These are phyloP conservation scores for Asclepias syriaca DNA, from an alignment of 257 asterid genomes.

Conservation along the genomic window DNA sequence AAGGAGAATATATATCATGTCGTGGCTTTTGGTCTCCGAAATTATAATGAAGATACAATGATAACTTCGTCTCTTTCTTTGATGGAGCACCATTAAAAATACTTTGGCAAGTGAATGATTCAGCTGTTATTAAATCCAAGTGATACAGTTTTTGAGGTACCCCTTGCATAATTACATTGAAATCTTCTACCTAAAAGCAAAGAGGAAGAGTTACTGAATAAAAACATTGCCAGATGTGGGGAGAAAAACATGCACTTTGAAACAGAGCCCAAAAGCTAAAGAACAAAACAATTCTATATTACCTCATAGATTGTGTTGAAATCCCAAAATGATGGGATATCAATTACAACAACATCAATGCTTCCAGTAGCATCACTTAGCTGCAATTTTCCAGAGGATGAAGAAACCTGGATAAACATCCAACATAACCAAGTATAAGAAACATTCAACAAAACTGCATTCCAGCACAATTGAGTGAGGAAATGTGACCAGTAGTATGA, in stretches of 20 bases:
- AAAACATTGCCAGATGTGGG: not conserved
- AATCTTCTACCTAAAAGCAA: constrained; percentile 51
- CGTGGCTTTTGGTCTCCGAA: constrained; percentile 31
- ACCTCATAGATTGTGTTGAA: constrained; percentile 60
- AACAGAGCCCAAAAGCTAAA: not conserved
- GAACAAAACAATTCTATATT: constrained; percentile 10
- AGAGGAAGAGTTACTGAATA: not conserved
- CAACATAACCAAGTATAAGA: constrained; percentile 13
- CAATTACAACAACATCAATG: constrained; percentile 53
- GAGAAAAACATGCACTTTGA: not conserved
- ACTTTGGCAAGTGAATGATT: constrained; percentile 58
- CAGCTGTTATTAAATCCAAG: constrained; percentile 31
- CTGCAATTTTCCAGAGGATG: constrained; percentile 75
- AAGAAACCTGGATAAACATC: constrained; percentile 52
- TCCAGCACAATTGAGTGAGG: not conserved
- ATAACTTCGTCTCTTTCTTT: constrained; percentile 31
- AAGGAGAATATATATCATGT: constrained; percentile 28
- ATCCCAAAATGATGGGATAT: constrained; percentile 50
- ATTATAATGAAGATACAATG: constrained; percentile 40
- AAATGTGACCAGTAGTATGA: not conserved
- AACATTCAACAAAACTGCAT: not conserved
- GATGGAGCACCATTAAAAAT: constrained; percentile 42
- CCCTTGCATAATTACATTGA: constrained; percentile 56
- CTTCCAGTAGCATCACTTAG: constrained; percentile 90
- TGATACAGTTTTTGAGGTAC: constrained; percentile 35